These are phyloP conservation scores for Ogataea paraovalis DNA, from an alignment of 805 yeast genomes.

Conservation along the genomic window DNA sequence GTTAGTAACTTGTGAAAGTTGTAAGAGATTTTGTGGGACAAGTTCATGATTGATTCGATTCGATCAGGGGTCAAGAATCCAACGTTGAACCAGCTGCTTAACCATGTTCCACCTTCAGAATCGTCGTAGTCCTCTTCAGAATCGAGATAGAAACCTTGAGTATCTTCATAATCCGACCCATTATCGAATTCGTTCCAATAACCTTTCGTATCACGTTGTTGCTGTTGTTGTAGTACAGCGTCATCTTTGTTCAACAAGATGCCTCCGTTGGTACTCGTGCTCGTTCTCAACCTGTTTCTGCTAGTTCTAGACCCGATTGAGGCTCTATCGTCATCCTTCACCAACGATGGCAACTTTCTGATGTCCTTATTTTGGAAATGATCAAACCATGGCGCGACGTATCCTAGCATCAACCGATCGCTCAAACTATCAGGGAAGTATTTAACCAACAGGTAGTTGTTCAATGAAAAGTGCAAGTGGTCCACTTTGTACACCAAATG, in stretches of 20 bases:
- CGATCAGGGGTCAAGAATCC: constrained; percentile 20
- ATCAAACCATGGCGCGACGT: constrained; percentile 32
- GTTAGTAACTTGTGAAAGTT: constrained; percentile 1
- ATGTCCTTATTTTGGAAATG: constrained; percentile 33
- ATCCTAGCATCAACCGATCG: constrained; percentile 23
- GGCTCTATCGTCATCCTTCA: constrained; percentile 5
- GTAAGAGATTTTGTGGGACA: constrained; percentile 20
- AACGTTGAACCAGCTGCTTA: constrained; percentile 16
- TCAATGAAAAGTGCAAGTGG: constrained; percentile 29
- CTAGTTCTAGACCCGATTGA: not conserved
- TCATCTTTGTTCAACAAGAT: constrained; percentile 31
- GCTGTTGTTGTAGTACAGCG: constrained; percentile 1
- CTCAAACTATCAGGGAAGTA: constrained; percentile 17
- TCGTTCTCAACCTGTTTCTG: not conserved
- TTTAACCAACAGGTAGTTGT: constrained; percentile 28
- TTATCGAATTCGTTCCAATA: constrained; percentile 72
- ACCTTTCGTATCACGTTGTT: constrained; percentile 23
- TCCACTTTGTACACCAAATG: constrained; percentile 48
- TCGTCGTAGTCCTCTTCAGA: constrained; percentile 22
- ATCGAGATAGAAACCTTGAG: constrained; percentile 35
- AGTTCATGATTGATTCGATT: constrained; percentile 20
- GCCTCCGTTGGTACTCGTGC: constrained; percentile 17
- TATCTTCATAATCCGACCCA: constrained; percentile 47
- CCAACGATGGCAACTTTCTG: constrained; percentile 39
- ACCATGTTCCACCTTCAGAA: constrained; percentile 11